Base-by-base conservation (phyloP, 768 basidiomycete genomes). In the Rhodotorula paludigena region DNA sequence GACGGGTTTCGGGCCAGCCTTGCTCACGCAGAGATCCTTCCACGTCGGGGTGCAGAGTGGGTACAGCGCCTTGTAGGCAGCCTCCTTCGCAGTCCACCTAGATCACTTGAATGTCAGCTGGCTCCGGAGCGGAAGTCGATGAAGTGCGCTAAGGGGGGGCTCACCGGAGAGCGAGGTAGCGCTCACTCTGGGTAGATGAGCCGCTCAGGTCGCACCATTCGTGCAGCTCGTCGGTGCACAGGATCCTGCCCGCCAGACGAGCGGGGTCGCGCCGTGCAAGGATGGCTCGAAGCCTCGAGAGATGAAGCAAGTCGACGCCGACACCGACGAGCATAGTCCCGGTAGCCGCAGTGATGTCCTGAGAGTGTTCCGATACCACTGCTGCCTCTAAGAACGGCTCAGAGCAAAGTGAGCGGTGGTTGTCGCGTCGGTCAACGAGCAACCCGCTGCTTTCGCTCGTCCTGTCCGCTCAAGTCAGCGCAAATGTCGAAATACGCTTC, bases 51-150 rank as follows among this genome's bases (percentile, higher is more conserved):
- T 80, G 48, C 82, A 75, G 28, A 65, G 38, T 0, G 89, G 89
- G 76, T 85, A 89, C 65, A 90, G 75, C 0, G 90, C 90, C 75
- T 92, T 92, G 80, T 91, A 92, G 0, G 86, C 85, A 0, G 90
- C 88, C 78, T 92, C 90, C 73, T 92, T 92, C 28, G 88, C 83
- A 39, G 85, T 81, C 89, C 89, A 92, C 23, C 90, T 92, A n/a
- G n/a, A n/a, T n/a, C n/a, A n/a, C n/a, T n/a, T n/a, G n/a, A n/a
- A n/a, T n/a, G n/a, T n/a, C n/a, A n/a, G n/a, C n/a, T n/a, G n/a
- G n/a, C n/a, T n/a, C 47, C n/a, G 38, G 64, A 30, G 44, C 35
- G 73, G 42, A 56, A 69, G 28, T 32, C 33, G 48, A 6, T 35
- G 21, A 39, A 23, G 30, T n/a, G 48, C 23, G 28, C 45, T 20